Evolutionary conservation across 495 filamentous ascomycete genomes (phyloP).

Genomic region (Chaetomidium leptoderma): DNA sequence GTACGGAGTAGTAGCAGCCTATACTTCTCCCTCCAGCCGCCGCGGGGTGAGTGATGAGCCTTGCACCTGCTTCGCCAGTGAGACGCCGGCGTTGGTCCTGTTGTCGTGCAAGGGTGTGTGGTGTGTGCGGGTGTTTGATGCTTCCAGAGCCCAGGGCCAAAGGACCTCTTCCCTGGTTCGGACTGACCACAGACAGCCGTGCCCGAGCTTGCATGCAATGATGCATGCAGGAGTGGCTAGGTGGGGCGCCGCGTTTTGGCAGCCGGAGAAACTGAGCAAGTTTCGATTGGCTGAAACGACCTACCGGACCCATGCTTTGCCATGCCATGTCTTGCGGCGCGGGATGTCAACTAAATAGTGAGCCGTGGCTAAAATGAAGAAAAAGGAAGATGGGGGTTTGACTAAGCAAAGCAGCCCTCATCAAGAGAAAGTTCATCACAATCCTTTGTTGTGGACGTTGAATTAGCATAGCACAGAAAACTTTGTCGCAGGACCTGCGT

Average conservation of each 20-base stretch:
- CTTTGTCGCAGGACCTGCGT: too few species aligned
- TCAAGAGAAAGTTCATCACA: too few species aligned
- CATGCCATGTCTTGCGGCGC: neutral
- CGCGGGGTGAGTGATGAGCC: neutral
- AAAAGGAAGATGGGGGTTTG: too few species aligned
- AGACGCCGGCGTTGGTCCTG: neutral
- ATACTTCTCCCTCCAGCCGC: neutral
- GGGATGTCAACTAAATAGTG: conserved; percentile 3
- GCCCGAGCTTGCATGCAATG: neutral
- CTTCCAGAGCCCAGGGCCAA: conserved; percentile 7
- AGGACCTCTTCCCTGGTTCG: conserved; percentile 9
- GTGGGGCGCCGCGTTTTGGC: conserved; percentile 37
- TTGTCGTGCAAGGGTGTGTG: conserved; percentile 7
- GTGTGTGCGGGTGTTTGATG: neutral
- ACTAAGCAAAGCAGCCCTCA: too few species aligned
- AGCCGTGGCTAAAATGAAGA: neutral
- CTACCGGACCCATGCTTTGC: neutral
- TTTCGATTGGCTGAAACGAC: conserved; percentile 45
- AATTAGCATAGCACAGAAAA: too few species aligned
- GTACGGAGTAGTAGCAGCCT: too few species aligned
- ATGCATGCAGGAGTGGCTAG: conserved; percentile 24
- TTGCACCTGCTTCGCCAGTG: neutral
- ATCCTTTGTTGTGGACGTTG: too few species aligned
- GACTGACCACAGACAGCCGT: too few species aligned
- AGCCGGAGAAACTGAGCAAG: conserved; percentile 43